Percentiles rank a stretch among this genome's conserved stretches.
Conservation (phyloP, 192 early-diverging fungal species). For the Diversispora eburnea region DNA sequence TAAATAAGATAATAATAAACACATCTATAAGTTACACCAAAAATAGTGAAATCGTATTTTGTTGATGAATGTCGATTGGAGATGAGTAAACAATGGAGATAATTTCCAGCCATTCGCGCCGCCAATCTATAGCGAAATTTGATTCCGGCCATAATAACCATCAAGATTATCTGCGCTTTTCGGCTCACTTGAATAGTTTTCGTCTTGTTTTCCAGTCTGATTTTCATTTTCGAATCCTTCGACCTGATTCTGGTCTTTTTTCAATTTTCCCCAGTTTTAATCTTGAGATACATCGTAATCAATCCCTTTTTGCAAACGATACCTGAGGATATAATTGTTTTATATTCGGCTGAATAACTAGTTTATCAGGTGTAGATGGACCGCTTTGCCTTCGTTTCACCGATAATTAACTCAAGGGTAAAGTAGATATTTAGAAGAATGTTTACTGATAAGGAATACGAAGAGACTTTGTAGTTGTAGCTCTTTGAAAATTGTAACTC, state of each 20-base stretch:
- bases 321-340: not conserved
- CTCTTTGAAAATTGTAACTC: not conserved
- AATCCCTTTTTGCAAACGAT: not conserved
- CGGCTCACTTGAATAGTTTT: too few relatives aligned
- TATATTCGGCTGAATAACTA: not conserved
- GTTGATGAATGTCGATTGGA: constrained; percentile 15
- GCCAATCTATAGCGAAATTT: not conserved
- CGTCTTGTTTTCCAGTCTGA: not conserved
- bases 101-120: constrained; percentile 1
- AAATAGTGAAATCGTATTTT: not conserved
- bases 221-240: not conserved
- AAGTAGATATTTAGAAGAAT: not conserved
- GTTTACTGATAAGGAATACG: not conserved
- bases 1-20: too few relatives aligned
- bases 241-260: not conserved
- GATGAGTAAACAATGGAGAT: constrained; percentile 7
- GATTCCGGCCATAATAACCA: not conserved
- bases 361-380: constrained; percentile 8
- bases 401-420: constrained; percentile 1
- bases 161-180: not conserved
- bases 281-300: not conserved
- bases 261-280: not conserved
- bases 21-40: constrained; percentile 9
- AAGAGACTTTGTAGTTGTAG: constrained; percentile 10
- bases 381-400: not conserved